Percentiles rank a stretch among this genome's conserved stretches.
Conservation (phyloP, 2,329 filamentous ascomycete species). For the Colletotrichum coccodes region DNA sequence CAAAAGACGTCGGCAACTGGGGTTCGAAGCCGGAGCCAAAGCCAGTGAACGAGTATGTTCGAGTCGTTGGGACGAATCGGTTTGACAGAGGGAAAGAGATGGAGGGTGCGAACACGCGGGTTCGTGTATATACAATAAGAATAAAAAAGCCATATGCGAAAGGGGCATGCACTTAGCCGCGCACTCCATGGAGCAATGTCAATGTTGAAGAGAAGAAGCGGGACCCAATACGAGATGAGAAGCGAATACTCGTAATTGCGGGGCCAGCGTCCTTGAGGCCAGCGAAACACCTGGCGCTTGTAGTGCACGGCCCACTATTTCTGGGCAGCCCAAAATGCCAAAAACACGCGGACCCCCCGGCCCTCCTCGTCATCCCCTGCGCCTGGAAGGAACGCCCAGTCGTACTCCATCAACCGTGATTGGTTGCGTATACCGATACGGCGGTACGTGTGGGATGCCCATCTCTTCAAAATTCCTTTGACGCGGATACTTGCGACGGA, state of each 20-base stretch:
- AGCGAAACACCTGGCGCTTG: conserved; percentile 3
- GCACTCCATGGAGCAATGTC: neutral
- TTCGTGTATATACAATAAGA: conserved; percentile 4
- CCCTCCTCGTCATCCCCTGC: neutral
- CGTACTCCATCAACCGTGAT: conserved; percentile 2
- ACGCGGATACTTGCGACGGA: conserved; percentile 5
- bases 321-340: no score
- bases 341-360: neutral
- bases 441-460: neutral
- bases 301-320: neutral
- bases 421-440: neutral
- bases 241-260: conserved; percentile 29
- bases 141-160: neutral
- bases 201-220: conserved; percentile 5
- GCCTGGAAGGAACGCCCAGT: neutral
- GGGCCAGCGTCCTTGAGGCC: neutral
- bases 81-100: neutral
- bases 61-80: neutral
- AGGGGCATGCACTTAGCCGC: neutral
- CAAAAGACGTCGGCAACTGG: neutral
- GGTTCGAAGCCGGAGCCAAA: no score
- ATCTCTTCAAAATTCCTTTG: neutral
- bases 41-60: neutral
- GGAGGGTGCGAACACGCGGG: conserved; percentile 16
- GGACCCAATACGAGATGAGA: neutral